Evolutionary conservation across 2,329 filamentous ascomycete species (phyloP).

Genomic region (Penicillium sp.): DNA sequence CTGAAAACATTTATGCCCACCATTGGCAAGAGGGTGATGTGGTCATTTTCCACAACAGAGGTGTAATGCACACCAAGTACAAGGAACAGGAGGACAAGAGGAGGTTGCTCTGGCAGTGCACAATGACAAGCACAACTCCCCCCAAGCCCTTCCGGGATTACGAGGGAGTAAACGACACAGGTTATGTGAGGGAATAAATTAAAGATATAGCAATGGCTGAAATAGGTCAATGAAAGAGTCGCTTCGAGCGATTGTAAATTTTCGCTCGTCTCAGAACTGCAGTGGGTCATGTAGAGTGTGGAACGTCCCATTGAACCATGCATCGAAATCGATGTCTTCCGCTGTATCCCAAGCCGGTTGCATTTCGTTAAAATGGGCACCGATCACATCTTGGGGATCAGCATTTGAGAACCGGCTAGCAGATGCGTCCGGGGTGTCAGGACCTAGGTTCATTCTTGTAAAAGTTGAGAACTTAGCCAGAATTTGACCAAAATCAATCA

Average conservation of each 20-base stretch:
- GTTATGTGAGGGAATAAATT: slow-evolving; percentile 2
- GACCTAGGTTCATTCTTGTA: slow-evolving; percentile 15
- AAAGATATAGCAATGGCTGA: not conserved
- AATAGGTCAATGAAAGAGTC: not conserved
- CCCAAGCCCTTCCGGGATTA: slow-evolving; percentile 10
- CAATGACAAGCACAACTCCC: slow-evolving; percentile 12
- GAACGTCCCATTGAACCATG: slow-evolving; percentile 29
- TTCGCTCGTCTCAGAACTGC: not conserved
- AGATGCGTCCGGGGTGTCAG: slow-evolving; percentile 18
- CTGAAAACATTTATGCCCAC: slow-evolving; percentile 17
- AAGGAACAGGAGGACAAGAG: slow-evolving; percentile 12
- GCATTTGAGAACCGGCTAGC: slow-evolving; percentile 13
- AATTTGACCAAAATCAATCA: slow-evolving; percentile 24
- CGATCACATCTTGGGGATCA: slow-evolving; percentile 12
- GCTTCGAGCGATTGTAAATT: too few relatives aligned
- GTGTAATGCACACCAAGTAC: slow-evolving; percentile 14
- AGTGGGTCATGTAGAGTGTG: slow-evolving; percentile 17
- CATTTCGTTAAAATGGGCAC: slow-evolving; percentile 20
- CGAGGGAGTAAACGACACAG: slow-evolving; percentile 8
- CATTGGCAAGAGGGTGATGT: slow-evolving; percentile 15
- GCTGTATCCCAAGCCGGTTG: slow-evolving; percentile 20
- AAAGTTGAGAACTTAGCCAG: slow-evolving; percentile 25
- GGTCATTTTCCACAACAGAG: slow-evolving; percentile 17
- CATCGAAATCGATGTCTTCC: slow-evolving; percentile 27
- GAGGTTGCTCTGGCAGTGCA: slow-evolving; percentile 14